A percentile compares a stretch with the other conserved stretches of the same genome.
These are phyloP conservation scores for Cyclostephanos tholiformis DNA, from an alignment of 108 stramenopile species.

Conservation along the genomic window DNA sequence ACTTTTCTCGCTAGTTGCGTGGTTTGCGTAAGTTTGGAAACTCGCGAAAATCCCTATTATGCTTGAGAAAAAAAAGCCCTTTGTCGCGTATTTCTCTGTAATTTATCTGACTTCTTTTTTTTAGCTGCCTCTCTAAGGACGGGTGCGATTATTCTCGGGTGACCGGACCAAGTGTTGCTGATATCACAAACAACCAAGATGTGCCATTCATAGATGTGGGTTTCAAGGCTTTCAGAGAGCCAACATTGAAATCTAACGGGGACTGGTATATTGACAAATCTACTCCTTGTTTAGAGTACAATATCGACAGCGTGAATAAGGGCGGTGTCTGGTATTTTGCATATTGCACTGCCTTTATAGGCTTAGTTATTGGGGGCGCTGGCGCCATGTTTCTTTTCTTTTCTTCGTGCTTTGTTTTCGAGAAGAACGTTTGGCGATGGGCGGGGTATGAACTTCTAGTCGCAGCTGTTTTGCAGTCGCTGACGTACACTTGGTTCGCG, in stretches of 20 bases:
- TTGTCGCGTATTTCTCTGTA: background rate
- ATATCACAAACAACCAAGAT: conserved; percentile 37
- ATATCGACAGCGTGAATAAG: conserved; percentile 48
- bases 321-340: conserved; percentile 59
- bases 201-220: conserved; percentile 71
- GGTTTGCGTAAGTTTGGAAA: conserved; percentile 13
- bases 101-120: background rate
- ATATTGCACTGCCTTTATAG: conserved; percentile 57
- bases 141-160: conserved; percentile 48
- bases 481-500: conserved; percentile 66
- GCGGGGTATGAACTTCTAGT: conserved; percentile 63
- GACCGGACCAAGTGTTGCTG: conserved; percentile 39
- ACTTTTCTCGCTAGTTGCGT: conserved; percentile 22
- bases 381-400: conserved; percentile 74
- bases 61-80: background rate
- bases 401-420: conserved; percentile 61
- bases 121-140: conserved; percentile 30
- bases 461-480: conserved; percentile 53
- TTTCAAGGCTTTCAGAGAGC: conserved; percentile 59
- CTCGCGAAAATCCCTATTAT: background rate
- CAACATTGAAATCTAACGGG: conserved; percentile 31
- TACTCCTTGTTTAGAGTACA: conserved; percentile 48
- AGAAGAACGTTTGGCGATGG: conserved; percentile 64
- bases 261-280: conserved; percentile 41
- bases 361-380: conserved; percentile 67